These are phyloP conservation scores for Cercospora zeina DNA, from an alignment of 2,329 filamentous ascomycete genomes.

Conservation along the genomic window DNA sequence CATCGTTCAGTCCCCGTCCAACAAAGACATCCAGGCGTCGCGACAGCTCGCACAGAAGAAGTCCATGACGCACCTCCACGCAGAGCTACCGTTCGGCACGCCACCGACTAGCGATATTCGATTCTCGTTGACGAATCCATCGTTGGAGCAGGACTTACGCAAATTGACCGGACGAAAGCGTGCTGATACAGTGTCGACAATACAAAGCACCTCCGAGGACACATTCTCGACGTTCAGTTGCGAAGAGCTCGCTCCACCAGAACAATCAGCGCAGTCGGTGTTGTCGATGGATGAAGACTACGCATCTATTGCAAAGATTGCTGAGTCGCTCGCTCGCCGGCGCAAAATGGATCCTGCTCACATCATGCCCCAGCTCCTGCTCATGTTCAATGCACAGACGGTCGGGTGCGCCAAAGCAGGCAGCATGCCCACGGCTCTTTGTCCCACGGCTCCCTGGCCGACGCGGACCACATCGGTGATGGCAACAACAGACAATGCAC, in stretches of 20 bases:
- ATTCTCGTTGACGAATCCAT: conserved; percentile 32
- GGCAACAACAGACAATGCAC: conserved; percentile 5
- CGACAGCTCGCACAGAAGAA: conserved; percentile 44
- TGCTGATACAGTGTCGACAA: conserved; percentile 24
- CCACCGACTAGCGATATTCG: conserved; percentile 33
- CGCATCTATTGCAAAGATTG: conserved; percentile 41
- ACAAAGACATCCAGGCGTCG: conserved; percentile 44
- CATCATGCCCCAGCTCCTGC: conserved; percentile 41
- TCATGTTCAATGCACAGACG: conserved; percentile 33
- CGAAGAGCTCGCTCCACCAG: conserved; percentile 38
- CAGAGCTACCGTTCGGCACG: conserved; percentile 41
- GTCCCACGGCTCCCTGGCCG: not conserved
- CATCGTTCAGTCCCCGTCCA: conserved; percentile 41
- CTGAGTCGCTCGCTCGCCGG: conserved; percentile 39
- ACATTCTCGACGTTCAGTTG: conserved; percentile 42
- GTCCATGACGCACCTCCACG: conserved; percentile 32
- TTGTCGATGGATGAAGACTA: conserved; percentile 25
- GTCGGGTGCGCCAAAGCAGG: not conserved
- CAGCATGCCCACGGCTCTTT: conserved; percentile 13
- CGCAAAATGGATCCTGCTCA: conserved; percentile 39
- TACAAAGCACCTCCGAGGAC: conserved; percentile 31
- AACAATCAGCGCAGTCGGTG: conserved; percentile 30
- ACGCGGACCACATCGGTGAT: conserved; percentile 14
- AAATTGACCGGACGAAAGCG: conserved; percentile 15
- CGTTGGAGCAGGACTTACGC: conserved; percentile 28